A percentile compares a stretch with the other conserved stretches of the same genome.
Evolutionary conservation across 2,329 filamentous ascomycete genomes (phyloP).

Genomic region (Aureobasidium musti): DNA sequence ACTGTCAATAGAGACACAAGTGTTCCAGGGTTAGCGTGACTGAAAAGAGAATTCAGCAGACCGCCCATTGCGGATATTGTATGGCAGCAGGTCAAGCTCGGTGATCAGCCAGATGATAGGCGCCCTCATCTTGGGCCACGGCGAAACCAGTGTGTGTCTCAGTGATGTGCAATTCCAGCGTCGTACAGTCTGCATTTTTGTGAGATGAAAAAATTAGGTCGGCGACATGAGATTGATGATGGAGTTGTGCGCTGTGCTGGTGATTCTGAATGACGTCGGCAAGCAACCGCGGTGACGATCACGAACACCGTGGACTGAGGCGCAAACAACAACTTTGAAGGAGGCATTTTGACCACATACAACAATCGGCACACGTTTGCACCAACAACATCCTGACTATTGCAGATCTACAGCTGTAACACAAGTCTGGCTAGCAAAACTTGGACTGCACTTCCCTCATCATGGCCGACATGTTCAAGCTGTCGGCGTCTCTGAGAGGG

Average conservation of each 20-base stretch:
- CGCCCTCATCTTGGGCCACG: not conserved
- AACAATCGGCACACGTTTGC: not conserved
- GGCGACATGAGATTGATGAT: not conserved
- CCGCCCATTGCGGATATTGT: not conserved
- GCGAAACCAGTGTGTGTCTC: not conserved
- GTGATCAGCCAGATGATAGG: not conserved
- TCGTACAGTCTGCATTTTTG: not conserved
- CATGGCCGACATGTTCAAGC: conserved; percentile 79
- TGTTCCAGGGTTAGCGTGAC: not conserved
- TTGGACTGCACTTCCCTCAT: not conserved
- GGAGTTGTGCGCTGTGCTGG: not conserved
- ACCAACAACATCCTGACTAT: not conserved
- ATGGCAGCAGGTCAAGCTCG: not conserved
- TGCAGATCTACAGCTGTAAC: not conserved
- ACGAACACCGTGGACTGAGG: not conserved
- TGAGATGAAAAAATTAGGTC: not conserved
- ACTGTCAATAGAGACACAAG: not conserved
- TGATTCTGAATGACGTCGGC: not conserved
- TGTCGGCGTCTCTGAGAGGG: conserved; percentile 84
- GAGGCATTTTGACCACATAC: not conserved
- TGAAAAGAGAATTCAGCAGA: not conserved
- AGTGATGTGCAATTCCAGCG: not conserved
- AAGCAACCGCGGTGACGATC: not conserved
- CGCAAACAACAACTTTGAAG: conserved; percentile 5
- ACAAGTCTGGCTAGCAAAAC: not conserved